Evolutionary conservation across 352 stramenopile species (phyloP).

Genomic region (Labyrinthula sp.): DNA sequence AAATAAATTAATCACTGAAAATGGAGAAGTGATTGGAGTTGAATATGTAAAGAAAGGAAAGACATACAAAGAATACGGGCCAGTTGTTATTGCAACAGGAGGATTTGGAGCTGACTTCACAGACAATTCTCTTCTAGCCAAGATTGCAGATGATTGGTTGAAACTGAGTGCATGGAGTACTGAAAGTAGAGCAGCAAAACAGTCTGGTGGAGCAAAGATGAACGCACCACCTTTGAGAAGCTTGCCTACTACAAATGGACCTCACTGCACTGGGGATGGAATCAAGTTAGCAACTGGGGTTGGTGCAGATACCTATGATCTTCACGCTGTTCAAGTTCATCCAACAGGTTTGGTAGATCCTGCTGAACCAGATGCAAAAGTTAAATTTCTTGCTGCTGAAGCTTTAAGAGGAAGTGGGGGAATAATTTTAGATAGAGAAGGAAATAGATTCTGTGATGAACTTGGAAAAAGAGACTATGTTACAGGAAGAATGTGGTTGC

Average conservation of each 20-base stretch:
- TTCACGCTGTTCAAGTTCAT: conserved; percentile 71
- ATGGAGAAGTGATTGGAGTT: conserved; percentile 14
- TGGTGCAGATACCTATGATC: conserved; percentile 53
- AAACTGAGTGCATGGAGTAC: conserved; percentile 21
- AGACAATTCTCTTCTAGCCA: conserved; percentile 16
- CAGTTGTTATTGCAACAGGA: conserved; percentile 16
- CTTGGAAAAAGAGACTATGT: conserved; percentile 53
- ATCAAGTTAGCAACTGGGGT: conserved; percentile 16
- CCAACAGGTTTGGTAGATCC: conserved; percentile 47
- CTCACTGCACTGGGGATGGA: conserved; percentile 24
- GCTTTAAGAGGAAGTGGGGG: conserved; percentile 60
- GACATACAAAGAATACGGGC: conserved; percentile 29
- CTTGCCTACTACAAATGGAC: conserved; percentile 25
- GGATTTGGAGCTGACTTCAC: conserved; percentile 27
- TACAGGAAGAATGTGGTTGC: conserved; percentile 31
- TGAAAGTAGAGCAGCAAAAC: conserved; percentile 16
- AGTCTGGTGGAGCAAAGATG: conserved; percentile 24
- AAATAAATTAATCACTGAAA: conserved; percentile 20
- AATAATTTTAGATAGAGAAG: conserved; percentile 53
- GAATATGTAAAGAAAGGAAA: conserved; percentile 26
- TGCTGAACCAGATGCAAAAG: conserved; percentile 39
- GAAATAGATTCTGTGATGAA: conserved; percentile 63
- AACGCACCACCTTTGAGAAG: conserved; percentile 5
- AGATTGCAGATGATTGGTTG: conserved; percentile 19
- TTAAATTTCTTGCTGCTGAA: conserved; percentile 60